Evolutionary conservation across 305 asterid genomes (phyloP), one percentile per base, ranked within the genome.

Genomic region (Caryopteris hybrid): DNA sequence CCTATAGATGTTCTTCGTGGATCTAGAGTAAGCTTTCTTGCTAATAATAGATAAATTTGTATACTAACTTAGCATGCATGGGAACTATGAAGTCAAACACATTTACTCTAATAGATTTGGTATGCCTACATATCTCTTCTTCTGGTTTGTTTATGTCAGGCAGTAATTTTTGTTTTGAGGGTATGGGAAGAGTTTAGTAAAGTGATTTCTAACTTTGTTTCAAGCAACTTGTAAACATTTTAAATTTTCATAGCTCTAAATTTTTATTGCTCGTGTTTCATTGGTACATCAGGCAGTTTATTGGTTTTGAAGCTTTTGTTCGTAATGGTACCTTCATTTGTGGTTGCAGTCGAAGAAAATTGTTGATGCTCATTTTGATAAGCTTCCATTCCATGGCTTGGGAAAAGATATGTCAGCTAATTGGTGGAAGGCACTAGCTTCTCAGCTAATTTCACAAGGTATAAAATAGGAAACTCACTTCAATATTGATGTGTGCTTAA

Each of bases 1-100:
- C 97, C 97, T 8, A 73, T 93, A 22, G 97, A 88, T 77, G 90
- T 91, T 73, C 99, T 93, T 77, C 97, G 96, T 46, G 99, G 99
- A 73, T 93, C 99, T 77, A 86, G 88, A 75, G 99, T 91, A 87
- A 85, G 96, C 69, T 77, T 79, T 64, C 47, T 4, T 56, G 72
- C 70, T 61, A 34, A 31, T 68, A 64, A 59, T 23, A 70, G 58
- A 62, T 61, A 64, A 14, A 73, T n/a, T 47, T 22, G 31, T 53
- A 64, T 21, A 45, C 57, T 39, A 46, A 20, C 50, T 9, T 48
- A 20, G 52, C 45, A 61, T 46, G 64, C 63, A 36, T 20, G 34
- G 36, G 43, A 61, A 14, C 14, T 66, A 11, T 25, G 53, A 39
- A 31, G 74, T 47, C 67, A 39, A 27, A 50, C 58, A 53, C 31